These are phyloP conservation scores for Aspergillus ibericus DNA, from an alignment of 2,329 filamentous ascomycete species.

Conservation along the genomic window DNA sequence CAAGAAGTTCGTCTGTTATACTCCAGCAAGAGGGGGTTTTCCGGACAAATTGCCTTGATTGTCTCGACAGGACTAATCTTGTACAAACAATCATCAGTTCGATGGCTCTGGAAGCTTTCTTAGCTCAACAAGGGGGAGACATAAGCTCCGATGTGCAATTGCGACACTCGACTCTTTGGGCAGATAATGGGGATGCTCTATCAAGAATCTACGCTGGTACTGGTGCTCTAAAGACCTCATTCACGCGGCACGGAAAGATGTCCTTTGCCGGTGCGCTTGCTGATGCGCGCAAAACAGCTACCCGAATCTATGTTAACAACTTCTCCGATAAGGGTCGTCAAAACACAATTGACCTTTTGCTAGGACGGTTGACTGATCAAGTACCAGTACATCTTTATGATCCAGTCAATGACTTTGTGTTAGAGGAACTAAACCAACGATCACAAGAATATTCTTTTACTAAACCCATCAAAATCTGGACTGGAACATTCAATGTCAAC, in stretches of 20 bases:
- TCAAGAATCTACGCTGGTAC: slow-evolving; percentile 97
- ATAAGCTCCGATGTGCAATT: slow-evolving; percentile 84
- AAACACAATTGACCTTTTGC: slow-evolving; percentile 88
- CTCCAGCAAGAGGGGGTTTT: slow-evolving; percentile 95
- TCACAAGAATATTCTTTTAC: slow-evolving; percentile 71
- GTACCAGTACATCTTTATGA: slow-evolving; percentile 83
- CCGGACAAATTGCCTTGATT: slow-evolving; percentile 93
- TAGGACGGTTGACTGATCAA: slow-evolving; percentile 83
- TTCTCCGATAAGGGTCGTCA: slow-evolving; percentile 92
- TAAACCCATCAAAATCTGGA: slow-evolving; percentile 74
- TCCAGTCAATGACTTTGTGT: slow-evolving; percentile 89
- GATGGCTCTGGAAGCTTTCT: slow-evolving; percentile 84
- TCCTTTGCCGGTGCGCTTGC: slow-evolving; percentile 88
- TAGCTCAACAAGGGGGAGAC: slow-evolving; percentile 68
- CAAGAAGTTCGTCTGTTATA: slow-evolving; percentile 60
- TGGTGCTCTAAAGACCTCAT: slow-evolving; percentile 91
- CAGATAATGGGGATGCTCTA: slow-evolving; percentile 91
- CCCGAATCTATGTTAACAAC: slow-evolving; percentile 94
- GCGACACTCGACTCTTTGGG: slow-evolving; percentile 90
- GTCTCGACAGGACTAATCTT: slow-evolving; percentile 90
- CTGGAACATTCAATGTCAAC: slow-evolving; percentile 94
- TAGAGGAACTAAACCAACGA: slow-evolving; percentile 68
- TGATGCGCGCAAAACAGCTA: slow-evolving; percentile 93
- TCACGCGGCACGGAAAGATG: slow-evolving; percentile 93
- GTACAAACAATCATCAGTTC: slow-evolving; percentile 95